These are phyloP conservation scores for Wickerhamomyces rabaulensis DNA, from an alignment of 805 yeast species.

Conservation along the genomic window DNA sequence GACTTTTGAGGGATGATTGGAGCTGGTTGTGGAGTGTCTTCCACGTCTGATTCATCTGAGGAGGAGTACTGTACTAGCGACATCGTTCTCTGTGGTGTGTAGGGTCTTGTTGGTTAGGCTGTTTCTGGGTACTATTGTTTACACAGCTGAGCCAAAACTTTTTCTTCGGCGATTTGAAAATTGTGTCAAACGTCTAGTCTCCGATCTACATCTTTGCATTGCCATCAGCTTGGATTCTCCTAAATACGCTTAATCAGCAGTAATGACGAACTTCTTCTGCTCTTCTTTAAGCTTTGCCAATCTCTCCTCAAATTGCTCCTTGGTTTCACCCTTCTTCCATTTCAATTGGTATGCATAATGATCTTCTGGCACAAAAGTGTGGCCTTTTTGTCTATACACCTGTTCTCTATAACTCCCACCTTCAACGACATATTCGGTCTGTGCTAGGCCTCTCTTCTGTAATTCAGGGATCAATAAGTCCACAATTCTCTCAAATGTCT, in stretches of 20 bases:
- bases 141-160: neutral
- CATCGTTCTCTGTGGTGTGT: neutral
- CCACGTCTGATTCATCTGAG: conserved; percentile 6
- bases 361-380: conserved; percentile 8
- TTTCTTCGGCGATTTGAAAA: neutral
- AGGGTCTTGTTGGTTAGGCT: neutral
- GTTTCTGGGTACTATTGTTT: neutral
- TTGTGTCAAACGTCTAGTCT: neutral
- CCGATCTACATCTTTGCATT: neutral
- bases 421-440: conserved; percentile 15
- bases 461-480: conserved; percentile 33
- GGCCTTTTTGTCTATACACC: conserved; percentile 25
- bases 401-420: conserved; percentile 32
- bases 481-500: conserved; percentile 34
- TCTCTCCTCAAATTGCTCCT: conserved; percentile 17
- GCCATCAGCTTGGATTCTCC: too few species aligned
- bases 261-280: conserved; percentile 1
- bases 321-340: conserved; percentile 6
- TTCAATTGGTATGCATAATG: conserved; percentile 11
- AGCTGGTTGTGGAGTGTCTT: neutral
- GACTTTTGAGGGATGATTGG: conserved; percentile 25
- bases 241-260: neutral
- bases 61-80: conserved; percentile 9
- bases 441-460: conserved; percentile 29
- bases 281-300: neutral